Conservation (phyloP, 345 rosid species). For the Syzygium oleosum region DNA sequence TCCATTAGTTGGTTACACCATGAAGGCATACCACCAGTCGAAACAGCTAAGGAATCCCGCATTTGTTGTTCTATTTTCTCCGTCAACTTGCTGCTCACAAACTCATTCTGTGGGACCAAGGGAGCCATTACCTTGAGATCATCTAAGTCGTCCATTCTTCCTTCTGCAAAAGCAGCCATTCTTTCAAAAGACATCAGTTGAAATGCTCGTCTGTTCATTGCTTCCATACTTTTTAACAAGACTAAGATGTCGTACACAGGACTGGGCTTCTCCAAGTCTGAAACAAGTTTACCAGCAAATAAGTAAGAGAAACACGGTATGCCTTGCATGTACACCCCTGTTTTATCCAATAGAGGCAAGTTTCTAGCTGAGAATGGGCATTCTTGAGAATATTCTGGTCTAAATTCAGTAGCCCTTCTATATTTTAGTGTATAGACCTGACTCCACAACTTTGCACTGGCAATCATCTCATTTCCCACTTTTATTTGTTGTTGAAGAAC, state of each 20-base stretch:
- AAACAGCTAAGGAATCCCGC: conserved; percentile 64
- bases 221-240: conserved; percentile 74
- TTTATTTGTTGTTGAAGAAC: conserved; percentile 59
- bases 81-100: conserved; percentile 73
- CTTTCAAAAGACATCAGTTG: conserved; percentile 59
- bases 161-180: conserved; percentile 56
- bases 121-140: conserved; percentile 37
- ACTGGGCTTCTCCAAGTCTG: conserved; percentile 40
- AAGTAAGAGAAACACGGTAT: conserved; percentile 40
- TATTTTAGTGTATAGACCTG: conserved; percentile 55
- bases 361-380: conserved; percentile 6
- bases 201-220: conserved; percentile 55
- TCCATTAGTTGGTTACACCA: conserved; percentile 83
- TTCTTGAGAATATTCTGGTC: conserved; percentile 13
- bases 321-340: conserved; percentile 9
- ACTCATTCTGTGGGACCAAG: conserved; percentile 52
- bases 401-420: conserved; percentile 30
- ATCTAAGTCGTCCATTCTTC: conserved; percentile 52
- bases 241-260: conserved; percentile 54
- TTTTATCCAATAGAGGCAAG: conserved; percentile 12
- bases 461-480: conserved; percentile 39
- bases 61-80: conserved; percentile 94
- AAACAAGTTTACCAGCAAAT: conserved; percentile 42
- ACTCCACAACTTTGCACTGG: conserved; percentile 48
- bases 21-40: conserved; percentile 62